Evolutionary conservation across 345 rosid species (phyloP).

Genomic region (Aquilaria sinensis): DNA sequence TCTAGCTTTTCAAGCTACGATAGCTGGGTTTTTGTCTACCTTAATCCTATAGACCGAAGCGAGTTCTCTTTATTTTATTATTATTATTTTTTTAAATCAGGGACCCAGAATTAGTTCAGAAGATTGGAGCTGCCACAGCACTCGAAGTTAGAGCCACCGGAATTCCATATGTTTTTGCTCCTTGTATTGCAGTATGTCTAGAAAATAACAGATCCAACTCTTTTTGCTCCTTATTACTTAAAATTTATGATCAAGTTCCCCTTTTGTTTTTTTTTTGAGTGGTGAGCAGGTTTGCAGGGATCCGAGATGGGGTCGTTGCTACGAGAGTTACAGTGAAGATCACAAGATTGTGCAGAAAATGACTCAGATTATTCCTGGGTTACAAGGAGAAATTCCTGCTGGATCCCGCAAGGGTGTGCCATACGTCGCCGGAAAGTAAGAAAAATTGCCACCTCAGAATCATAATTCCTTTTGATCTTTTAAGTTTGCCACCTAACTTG

Average conservation of each 20-base stretch:
- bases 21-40: too few species aligned
- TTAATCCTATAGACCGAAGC: too few species aligned
- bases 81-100: conserved; percentile 18
- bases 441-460: not conserved
- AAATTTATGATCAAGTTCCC: not conserved
- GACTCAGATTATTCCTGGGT: conserved; percentile 69
- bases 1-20: not conserved
- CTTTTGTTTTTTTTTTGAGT: not conserved
- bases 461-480: not conserved
- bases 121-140: conserved; percentile 89
- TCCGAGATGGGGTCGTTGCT: conserved; percentile 98
- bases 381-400: conserved; percentile 75
- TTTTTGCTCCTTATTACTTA: not conserved
- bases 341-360: conserved; percentile 55
- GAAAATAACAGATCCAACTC: not conserved
- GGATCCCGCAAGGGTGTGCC: conserved; percentile 49
- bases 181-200: conserved; percentile 71
- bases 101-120: conserved; percentile 73
- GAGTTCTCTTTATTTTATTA: too few species aligned
- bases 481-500: too few species aligned
- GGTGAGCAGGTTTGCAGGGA: conserved; percentile 76
- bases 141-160: conserved; percentile 88
- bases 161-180: conserved; percentile 72
- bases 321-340: conserved; percentile 92
- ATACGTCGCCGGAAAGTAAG: conserved; percentile 65